Evolutionary conservation across 2,329 filamentous ascomycete species (phyloP).

Genomic region (Mycosphaerelloides madeirae): DNA sequence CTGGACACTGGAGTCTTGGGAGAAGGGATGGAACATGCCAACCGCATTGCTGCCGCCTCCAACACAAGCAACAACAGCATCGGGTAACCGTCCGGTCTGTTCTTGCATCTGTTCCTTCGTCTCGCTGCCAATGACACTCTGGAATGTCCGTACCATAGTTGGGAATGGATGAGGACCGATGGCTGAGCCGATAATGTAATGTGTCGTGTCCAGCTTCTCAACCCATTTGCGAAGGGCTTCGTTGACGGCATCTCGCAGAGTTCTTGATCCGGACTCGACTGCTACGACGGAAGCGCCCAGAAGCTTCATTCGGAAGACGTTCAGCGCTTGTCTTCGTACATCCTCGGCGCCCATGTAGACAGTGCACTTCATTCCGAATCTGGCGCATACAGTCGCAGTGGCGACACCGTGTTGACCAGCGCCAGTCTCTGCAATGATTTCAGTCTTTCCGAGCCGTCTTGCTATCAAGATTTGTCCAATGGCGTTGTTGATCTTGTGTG

Average conservation of each 20-base stretch:
- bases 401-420: conserved; percentile 97
- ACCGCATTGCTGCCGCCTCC: conserved; percentile 92
- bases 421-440: conserved; percentile 96
- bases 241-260: conserved; percentile 68
- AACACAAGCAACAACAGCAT: conserved; percentile 94
- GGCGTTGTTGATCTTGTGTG: conserved; percentile 99
- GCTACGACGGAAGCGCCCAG: conserved; percentile 89
- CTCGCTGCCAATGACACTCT: conserved; percentile 91
- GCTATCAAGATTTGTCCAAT: conserved; percentile 89
- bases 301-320: conserved; percentile 97
- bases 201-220: conserved; percentile 82
- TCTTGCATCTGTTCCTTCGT: conserved; percentile 87
- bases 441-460: conserved; percentile 80
- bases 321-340: conserved; percentile 89
- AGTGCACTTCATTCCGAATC: conserved; percentile 96
- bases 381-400: conserved; percentile 93
- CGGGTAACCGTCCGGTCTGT: conserved; percentile 81
- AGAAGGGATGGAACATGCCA: conserved; percentile 98
- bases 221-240: conserved; percentile 95
- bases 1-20: conserved; percentile 77
- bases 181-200: conserved; percentile 97
- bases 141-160: conserved; percentile 94
- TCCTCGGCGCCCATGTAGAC: conserved; percentile 99
- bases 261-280: conserved; percentile 80
- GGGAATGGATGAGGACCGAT: conserved; percentile 98